Conservation (phyloP, 2,329 filamentous ascomycete genomes). For the Metarhizium brunneum region DNA sequence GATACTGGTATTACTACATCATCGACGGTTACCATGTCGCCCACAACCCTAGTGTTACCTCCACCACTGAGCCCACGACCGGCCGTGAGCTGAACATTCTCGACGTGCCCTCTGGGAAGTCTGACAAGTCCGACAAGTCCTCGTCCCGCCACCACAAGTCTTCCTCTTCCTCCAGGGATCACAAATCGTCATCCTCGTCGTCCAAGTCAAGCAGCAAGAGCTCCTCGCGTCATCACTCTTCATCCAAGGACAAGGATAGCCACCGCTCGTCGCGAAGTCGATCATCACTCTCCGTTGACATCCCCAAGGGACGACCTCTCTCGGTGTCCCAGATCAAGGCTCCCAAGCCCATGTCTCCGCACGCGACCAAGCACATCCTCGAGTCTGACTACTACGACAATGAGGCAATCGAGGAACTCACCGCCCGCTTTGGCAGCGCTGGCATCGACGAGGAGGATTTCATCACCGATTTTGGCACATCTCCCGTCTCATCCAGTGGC, state of each 20-base stretch:
- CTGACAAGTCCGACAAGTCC: constrained; percentile 30
- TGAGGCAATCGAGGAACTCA: constrained; percentile 69
- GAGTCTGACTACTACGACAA: constrained; percentile 67
- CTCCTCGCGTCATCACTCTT: constrained; percentile 36
- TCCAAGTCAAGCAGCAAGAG: constrained; percentile 25
- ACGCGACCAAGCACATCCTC: constrained; percentile 81
- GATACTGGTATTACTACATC: constrained; percentile 99
- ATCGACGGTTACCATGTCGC: constrained; percentile 98
- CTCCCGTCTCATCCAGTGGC: constrained; percentile 57
- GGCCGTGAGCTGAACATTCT: constrained; percentile 96
- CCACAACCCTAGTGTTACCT: constrained; percentile 85
- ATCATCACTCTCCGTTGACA: constrained; percentile 48
- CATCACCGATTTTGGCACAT: constrained; percentile 44
- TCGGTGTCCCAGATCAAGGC: constrained; percentile 84
- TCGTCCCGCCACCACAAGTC: constrained; percentile 23
- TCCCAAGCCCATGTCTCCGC: constrained; percentile 80
- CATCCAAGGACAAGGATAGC: constrained; percentile 34
- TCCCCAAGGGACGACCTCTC: constrained; percentile 81
- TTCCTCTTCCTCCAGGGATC: constrained; percentile 17
- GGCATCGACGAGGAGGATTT: constrained; percentile 49
- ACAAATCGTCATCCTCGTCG: constrained; percentile 23
- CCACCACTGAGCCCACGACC: constrained; percentile 89
- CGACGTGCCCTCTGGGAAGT: constrained; percentile 59
- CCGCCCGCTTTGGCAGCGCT: constrained; percentile 58
- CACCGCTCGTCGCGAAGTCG: constrained; percentile 34